Evolutionary conservation across 2,329 filamentous ascomycete genomes (phyloP).

Genomic region (Colletotrichum sp.): DNA sequence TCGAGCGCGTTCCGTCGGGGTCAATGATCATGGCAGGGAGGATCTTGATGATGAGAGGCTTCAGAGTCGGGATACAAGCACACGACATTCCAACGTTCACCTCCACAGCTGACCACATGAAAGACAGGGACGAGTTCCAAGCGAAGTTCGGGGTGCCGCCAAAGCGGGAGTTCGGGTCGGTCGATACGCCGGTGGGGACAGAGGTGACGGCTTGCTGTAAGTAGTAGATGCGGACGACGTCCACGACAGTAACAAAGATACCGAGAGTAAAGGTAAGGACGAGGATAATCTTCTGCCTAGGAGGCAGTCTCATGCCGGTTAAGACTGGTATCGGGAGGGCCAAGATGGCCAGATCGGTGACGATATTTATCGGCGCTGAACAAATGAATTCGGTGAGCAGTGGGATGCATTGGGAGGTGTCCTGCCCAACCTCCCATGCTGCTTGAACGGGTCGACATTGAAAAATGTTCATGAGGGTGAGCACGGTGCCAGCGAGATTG

Average conservation of each 20-base stretch:
- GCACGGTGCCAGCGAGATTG: slow-evolving; percentile 76
- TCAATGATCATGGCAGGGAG: slow-evolving; percentile 63
- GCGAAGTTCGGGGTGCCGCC: slow-evolving; percentile 60
- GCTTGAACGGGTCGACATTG: slow-evolving; percentile 81
- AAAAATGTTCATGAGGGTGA: slow-evolving; percentile 87
- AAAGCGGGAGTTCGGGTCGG: slow-evolving; percentile 48
- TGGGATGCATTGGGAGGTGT: slow-evolving; percentile 55
- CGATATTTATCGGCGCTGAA: slow-evolving; percentile 89
- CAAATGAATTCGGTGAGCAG: slow-evolving; percentile 69
- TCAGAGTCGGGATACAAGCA: slow-evolving; percentile 90
- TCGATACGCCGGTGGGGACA: slow-evolving; percentile 40
- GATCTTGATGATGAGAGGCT: slow-evolving; percentile 77
- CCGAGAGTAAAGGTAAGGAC: slow-evolving; percentile 87
- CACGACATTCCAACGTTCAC: slow-evolving; percentile 91
- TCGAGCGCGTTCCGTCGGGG: slow-evolving; percentile 46
- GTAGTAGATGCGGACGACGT: slow-evolving; percentile 89
- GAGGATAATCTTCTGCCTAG: slow-evolving; percentile 86
- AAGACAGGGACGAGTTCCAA: slow-evolving; percentile 81
- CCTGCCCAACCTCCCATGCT: slow-evolving; percentile 59
- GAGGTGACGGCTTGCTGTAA: slow-evolving; percentile 73
- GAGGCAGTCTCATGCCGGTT: slow-evolving; percentile 83
- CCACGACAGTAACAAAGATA: slow-evolving; percentile 85
- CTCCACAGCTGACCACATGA: slow-evolving; percentile 95
- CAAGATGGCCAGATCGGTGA: slow-evolving; percentile 87
- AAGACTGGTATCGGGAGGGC: slow-evolving; percentile 88